phyloP scores from a whole-genome alignment of 805 yeast species.

The Starmerella apicola region DNA sequence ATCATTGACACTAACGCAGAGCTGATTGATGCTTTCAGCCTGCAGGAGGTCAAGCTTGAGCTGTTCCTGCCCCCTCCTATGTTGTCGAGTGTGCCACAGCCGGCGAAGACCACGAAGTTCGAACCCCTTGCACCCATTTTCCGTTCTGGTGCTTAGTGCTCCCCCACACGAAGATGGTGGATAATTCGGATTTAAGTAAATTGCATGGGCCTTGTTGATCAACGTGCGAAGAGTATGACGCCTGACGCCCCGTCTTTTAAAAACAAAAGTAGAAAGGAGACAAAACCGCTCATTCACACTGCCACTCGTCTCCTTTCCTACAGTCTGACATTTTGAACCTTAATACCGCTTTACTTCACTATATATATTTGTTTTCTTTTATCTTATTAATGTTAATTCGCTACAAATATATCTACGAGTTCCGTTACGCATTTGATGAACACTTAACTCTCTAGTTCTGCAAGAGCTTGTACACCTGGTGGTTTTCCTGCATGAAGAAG shows the following conservation, averaged over 20 bases:
- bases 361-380: background rate
- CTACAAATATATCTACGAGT: background rate
- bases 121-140: conserved; percentile 18
- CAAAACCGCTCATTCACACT: too few species aligned
- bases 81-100: conserved; percentile 9
- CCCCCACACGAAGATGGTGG: too few species aligned
- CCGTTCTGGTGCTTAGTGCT: conserved; percentile 4
- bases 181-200: too few species aligned
- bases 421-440: too few species aligned
- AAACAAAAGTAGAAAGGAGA: too few species aligned
- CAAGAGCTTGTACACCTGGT: conserved; percentile 38
- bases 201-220: too few species aligned
- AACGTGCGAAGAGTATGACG: too few species aligned
- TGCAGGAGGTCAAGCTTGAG: conserved; percentile 33
- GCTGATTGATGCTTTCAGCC: conserved; percentile 35
- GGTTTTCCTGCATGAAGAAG: conserved; percentile 64
- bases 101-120: conserved; percentile 4
- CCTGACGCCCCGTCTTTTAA: too few species aligned
- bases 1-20: conserved; percentile 36
- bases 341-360: too few species aligned
- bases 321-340: too few species aligned
- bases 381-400: too few species aligned
- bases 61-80: conserved; percentile 27
- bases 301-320: too few species aligned
- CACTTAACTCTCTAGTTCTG: background rate